Evolutionary conservation across 257 asterid species (phyloP).

Genomic region (Ajuga chamaepitys): DNA sequence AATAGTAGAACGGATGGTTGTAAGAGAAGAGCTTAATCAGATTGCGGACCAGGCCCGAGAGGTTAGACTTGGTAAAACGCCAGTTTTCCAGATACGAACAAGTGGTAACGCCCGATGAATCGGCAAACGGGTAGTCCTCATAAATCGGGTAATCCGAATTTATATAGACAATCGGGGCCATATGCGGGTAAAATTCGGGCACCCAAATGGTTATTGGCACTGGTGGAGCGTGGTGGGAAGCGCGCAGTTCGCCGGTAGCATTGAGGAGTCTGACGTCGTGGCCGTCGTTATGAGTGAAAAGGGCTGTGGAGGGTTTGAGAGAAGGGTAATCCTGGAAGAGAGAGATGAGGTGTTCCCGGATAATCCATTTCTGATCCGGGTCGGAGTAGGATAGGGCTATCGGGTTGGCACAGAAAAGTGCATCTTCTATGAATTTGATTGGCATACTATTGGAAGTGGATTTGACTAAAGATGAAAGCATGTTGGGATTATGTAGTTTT

Average conservation of each 20-base stretch:
- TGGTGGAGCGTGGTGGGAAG: conserved; percentile 24
- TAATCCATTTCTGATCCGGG: conserved; percentile 64
- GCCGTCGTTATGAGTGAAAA: conserved; percentile 53
- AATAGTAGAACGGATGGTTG: conserved; percentile 35
- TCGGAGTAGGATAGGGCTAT: conserved; percentile 43
- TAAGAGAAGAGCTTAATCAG: conserved; percentile 35
- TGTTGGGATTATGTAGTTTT: not conserved
- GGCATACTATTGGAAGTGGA: conserved; percentile 16
- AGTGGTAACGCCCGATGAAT: conserved; percentile 37
- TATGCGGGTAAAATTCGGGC: conserved; percentile 51
- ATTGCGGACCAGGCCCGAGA: conserved; percentile 38
- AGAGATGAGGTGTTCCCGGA: conserved; percentile 45
- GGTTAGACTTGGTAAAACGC: conserved; percentile 27
- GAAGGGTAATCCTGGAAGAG: conserved; percentile 44
- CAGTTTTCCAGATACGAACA: conserved; percentile 39
- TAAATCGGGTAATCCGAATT: conserved; percentile 13
- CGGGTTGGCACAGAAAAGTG: conserved; percentile 42
- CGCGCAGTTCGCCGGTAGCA: conserved; percentile 31
- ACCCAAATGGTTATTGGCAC: conserved; percentile 52
- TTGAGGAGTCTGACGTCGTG: conserved; percentile 38
- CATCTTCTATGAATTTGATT: conserved; percentile 44
- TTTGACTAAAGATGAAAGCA: conserved; percentile 1
- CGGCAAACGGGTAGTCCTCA: conserved; percentile 42
- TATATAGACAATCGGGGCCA: conserved; percentile 43
- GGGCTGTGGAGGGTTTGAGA: conserved; percentile 37